phyloP scores from a whole-genome alignment of 306 rosid species.

The Trifolium repens region DNA sequence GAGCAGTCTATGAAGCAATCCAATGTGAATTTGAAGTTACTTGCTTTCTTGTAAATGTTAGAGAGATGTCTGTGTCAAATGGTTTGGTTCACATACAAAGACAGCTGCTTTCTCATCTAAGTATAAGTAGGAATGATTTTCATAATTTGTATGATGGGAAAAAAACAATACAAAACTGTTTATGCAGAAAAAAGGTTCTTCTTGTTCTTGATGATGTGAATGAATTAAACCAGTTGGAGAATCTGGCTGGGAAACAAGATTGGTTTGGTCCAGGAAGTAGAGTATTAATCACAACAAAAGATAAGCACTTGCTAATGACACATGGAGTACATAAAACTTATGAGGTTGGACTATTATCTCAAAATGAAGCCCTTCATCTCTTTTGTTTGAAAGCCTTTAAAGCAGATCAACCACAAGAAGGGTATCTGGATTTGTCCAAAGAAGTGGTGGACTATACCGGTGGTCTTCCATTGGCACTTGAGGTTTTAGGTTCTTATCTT shows the following conservation, averaged over 20 bases:
- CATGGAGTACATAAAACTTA: not conserved
- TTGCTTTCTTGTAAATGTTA: constrained; percentile 22
- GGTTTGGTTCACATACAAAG: constrained; percentile 17
- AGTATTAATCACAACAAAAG: not conserved
- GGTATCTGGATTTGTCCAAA: constrained; percentile 5
- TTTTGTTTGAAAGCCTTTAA: constrained; percentile 27
- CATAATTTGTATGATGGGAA: not conserved
- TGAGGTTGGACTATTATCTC: not conserved
- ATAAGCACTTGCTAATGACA: not conserved
- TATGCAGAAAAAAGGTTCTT: constrained; percentile 9
- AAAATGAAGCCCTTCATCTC: constrained; percentile 22
- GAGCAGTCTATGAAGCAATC: not conserved
- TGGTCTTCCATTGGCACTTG: constrained; percentile 36
- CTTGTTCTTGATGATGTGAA: not conserved
- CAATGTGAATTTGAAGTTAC: constrained; percentile 14
- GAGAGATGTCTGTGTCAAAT: constrained; percentile 22
- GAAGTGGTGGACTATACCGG: not conserved
- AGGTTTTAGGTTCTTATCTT: constrained; percentile 33
- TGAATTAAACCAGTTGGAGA: not conserved
- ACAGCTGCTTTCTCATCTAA: constrained; percentile 5
- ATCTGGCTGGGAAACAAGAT: constrained; percentile 2
- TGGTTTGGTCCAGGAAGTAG: constrained; percentile 21
- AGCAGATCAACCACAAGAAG: not conserved
- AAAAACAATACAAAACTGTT: not conserved
- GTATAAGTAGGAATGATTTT: not conserved